Evolutionary conservation across 2,329 filamentous ascomycete species (phyloP), one percentile per base, ranked within the genome.

Genomic region (Penicillium janthinellum): DNA sequence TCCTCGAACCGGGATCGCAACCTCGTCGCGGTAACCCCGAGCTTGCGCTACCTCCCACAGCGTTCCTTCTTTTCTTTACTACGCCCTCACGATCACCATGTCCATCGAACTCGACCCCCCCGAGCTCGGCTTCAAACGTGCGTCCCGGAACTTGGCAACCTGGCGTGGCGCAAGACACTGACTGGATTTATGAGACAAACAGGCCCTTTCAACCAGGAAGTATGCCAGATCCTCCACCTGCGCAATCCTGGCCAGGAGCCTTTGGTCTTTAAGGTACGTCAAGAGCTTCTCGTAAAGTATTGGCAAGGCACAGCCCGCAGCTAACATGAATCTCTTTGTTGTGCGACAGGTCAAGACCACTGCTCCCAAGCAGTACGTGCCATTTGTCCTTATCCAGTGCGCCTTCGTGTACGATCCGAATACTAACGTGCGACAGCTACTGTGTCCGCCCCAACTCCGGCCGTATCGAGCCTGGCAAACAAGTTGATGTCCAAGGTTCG

Each of bases 361-460:
- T 64, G 95, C 95, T 52, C 95, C 95, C 37, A 98, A 98, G 82
- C 95, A 98, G 94, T 99, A 90, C 74, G 90, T 78, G 56, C 58
- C 54, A 57, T 65, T 71, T 37, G 58, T 64, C 57, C 60, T 42
- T 56, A 53, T 10, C 35, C 31, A 14, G 51, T 37, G 34, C 51
- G n/a, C 5, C 0, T 31, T 17, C 10, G 8, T 37, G 38, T 8
- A 3, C 44, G 31, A 20, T 50, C 31, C 48, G 37, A 61, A 65
- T 58, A 64, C 68, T 69, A 63, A 71, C 72, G 12, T 34, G 54
- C 34, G 11, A 51, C 71, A 97, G 94, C 83, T 99, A 99, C 82
- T 98, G 95, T 77, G 94, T 98, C 60, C 89, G 95, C 71, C 94
- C 95, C 58, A 98, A 99, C 83, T 96, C 93, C 54, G 95, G 95